Conservation (phyloP, 2,329 filamentous ascomycete species). For the Myriosclerotinia curreyana region DNA sequence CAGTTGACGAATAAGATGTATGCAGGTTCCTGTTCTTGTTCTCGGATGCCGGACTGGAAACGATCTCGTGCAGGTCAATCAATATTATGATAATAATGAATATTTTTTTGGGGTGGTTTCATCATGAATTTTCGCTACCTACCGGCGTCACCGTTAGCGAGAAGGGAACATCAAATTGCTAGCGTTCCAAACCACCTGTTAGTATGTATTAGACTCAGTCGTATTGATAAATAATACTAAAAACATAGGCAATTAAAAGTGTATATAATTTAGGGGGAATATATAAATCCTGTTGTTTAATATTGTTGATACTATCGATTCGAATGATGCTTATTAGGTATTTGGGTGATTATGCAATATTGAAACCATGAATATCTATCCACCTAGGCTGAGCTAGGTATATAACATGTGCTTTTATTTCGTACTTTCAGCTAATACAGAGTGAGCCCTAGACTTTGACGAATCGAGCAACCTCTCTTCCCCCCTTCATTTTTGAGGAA, state of each 20-base stretch:
- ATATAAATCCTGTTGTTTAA: not conserved
- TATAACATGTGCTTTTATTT: not conserved
- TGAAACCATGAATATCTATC: not conserved
- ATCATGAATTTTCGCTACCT: constrained; percentile 12
- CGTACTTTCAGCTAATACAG: not conserved
- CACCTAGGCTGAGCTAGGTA: not conserved
- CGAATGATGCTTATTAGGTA: not conserved
- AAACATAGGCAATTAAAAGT: not conserved
- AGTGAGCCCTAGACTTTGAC: not conserved
- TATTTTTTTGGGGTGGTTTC: not conserved
- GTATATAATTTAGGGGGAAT: not conserved
- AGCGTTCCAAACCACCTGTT: not conserved
- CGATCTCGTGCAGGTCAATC: constrained; percentile 1
- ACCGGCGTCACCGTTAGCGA: no score
- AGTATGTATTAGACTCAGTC: not conserved
- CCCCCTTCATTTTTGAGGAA: not conserved
- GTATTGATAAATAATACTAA: not conserved
- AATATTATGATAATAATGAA: constrained; percentile 1
- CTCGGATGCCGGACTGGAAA: not conserved
- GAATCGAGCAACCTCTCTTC: not conserved
- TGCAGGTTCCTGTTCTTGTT: constrained; percentile 7
- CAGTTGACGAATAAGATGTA: not conserved
- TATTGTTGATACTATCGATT: not conserved
- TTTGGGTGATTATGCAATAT: not conserved
- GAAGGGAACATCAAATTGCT: constrained; percentile 17